Evolutionary conservation across 2,329 filamentous ascomycete species (phyloP).

Genomic region (Botrytis aclada): DNA sequence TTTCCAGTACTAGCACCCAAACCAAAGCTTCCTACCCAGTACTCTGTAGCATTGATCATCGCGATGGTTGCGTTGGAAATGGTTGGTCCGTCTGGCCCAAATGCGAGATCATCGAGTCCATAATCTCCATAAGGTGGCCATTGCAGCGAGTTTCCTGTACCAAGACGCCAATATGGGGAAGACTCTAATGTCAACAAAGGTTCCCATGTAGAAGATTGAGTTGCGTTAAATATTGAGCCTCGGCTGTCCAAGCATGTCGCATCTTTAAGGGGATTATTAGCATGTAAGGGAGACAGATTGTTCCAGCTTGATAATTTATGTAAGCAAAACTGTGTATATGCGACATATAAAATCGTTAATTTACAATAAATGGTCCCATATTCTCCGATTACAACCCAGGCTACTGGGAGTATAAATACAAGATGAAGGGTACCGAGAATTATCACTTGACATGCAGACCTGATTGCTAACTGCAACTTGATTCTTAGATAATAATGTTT

Average conservation of each 20-base stretch:
- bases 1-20: slow-evolving; percentile 54
- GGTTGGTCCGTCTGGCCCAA: slow-evolving; percentile 37
- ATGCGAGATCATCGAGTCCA: slow-evolving; percentile 48
- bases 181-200: slow-evolving; percentile 42
- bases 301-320: not conserved
- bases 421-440: not conserved
- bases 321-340: not conserved
- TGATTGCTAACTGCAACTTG: not conserved
- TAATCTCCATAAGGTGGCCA: slow-evolving; percentile 52
- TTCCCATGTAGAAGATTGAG: slow-evolving; percentile 54
- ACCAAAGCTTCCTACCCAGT: slow-evolving; percentile 54
- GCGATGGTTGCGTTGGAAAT: slow-evolving; percentile 40
- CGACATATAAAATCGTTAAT: not conserved
- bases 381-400: not conserved
- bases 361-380: not conserved
- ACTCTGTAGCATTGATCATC: slow-evolving; percentile 54
- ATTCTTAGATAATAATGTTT: not conserved
- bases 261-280: slow-evolving; percentile 38
- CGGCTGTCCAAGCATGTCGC: slow-evolving; percentile 53
- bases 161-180: slow-evolving; percentile 45
- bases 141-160: not conserved
- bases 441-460: too few relatives aligned
- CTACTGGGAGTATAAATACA: not conserved
- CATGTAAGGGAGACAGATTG: not conserved
- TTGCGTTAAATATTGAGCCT: slow-evolving; percentile 56